A percentile compares a stretch with the other conserved stretches of the same genome.
These are phyloP conservation scores for Sherardia arvensis DNA, from an alignment of 257 asterid species.

Conservation along the genomic window DNA sequence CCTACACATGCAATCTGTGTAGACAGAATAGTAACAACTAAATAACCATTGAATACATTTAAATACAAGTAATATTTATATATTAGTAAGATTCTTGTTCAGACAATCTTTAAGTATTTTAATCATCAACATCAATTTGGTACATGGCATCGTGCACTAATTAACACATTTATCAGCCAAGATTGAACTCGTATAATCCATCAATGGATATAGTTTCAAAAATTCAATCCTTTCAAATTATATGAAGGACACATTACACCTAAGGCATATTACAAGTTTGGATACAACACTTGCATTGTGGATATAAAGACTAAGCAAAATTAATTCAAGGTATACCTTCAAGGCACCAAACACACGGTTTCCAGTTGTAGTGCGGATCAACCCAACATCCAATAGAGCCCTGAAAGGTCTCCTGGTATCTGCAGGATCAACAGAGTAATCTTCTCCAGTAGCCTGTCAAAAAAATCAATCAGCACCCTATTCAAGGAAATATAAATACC, in stretches of 20 bases:
- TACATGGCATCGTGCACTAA: background rate
- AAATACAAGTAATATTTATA: too few species aligned
- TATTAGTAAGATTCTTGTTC: background rate
- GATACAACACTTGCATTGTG: too few species aligned
- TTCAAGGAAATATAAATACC: too few species aligned
- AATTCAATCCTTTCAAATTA: too few species aligned
- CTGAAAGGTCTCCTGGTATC: constrained; percentile 65
- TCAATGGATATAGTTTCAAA: background rate
- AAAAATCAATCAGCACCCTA: background rate
- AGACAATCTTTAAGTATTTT: too few species aligned
- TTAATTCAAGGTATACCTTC: constrained; percentile 28
- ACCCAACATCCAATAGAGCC: constrained; percentile 64
- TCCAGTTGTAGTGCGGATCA: constrained; percentile 54
- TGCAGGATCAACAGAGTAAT: constrained; percentile 62
- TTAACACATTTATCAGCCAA: background rate
- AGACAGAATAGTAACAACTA: background rate
- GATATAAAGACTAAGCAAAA: too few species aligned
- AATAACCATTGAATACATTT: too few species aligned
- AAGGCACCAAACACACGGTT: constrained; percentile 71
- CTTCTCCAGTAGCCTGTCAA: constrained; percentile 58
- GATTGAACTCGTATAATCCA: background rate
- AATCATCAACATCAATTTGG: background rate
- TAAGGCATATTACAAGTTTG: too few species aligned
- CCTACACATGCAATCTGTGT: background rate
- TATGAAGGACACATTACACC: too few species aligned